Base-by-base conservation (phyloP, 495 filamentous ascomycete genomes). In the Astrocystis sublimbata region DNA sequence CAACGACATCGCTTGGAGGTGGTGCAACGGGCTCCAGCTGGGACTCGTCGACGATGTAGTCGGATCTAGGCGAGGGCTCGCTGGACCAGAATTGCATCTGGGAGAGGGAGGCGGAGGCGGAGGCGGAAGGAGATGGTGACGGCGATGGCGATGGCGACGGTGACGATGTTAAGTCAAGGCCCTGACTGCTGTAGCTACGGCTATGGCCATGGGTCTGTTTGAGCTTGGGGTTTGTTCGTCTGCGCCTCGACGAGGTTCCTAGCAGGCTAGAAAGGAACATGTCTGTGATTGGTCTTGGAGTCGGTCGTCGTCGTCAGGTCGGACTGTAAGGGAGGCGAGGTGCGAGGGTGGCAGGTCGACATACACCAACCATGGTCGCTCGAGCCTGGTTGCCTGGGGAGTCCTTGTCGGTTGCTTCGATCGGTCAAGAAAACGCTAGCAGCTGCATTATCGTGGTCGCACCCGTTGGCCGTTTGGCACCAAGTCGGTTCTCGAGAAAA, bases 1-100 rank as follows among this genome's bases (percentile, higher is more conserved):
- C 87, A 41, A 83, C 78, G 23, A 93, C 83, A 55, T 86, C 79
- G 28, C 77, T 78, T 17, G 82, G 73, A n/a, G 87, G 82, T 58
- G 73, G 67, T 4, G 70, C 63, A 52, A 73, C 65, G 6, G 74
- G 68, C 28, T 52, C 52, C 3, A 84, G 73, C 40, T 85, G 74
- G 5, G 75, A 64, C 56, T 79, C 78, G 38, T 81, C 79, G 24
- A 56, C 19, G 28, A 61, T 61, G 38, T 61, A 61, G 12, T 53
- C 47, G 23, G 49, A 53, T 41, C 28, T 61, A 10, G 26, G 45
- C 0, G 28, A 4, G 6, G 36, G 17, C 15, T 61, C 58, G 47
- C 2, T 10, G 9, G 47, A 15, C 50, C 15, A 49, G 0, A 35
- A 36, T 4, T 33, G 47, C 13, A 15, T 12, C 38, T 36, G 49